phyloP scores from a whole-genome alignment of 176 grass and related monocot genomes.

The Ensete glaucum region DNA sequence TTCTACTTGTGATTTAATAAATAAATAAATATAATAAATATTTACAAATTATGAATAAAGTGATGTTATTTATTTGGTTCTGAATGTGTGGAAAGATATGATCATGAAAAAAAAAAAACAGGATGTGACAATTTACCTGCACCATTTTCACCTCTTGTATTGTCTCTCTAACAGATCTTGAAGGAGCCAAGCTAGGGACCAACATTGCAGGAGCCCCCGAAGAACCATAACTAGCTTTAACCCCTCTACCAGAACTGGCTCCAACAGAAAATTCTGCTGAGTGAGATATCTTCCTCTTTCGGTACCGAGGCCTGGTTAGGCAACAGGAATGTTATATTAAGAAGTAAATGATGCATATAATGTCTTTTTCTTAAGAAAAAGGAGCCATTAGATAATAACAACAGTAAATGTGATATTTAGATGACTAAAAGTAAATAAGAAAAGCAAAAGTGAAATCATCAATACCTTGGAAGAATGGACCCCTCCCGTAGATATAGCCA shows the following conservation, averaged over 20 bases:
- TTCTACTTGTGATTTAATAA: too few relatives aligned
- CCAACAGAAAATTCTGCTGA: slow-evolving; percentile 57
- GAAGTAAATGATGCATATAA: not conserved
- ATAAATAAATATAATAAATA: too few relatives aligned
- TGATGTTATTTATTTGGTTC: too few relatives aligned
- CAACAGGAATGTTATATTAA: not conserved
- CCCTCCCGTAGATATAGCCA: slow-evolving; percentile 94
- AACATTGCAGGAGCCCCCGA: slow-evolving; percentile 58
- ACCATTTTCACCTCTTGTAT: slow-evolving; percentile 98
- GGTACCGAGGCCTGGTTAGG: slow-evolving; percentile 51
- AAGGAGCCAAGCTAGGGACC: slow-evolving; percentile 74
- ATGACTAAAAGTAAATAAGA: not conserved
- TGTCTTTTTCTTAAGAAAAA: not conserved
- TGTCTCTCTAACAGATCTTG: slow-evolving; percentile 65
- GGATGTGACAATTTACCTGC: slow-evolving; percentile 33
- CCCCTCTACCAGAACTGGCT: slow-evolving; percentile 42
- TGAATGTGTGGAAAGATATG: too few relatives aligned
- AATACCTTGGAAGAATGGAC: slow-evolving; percentile 74
- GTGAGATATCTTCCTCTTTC: slow-evolving; percentile 50
- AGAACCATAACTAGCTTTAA: slow-evolving; percentile 28
- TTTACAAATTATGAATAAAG: too few relatives aligned
- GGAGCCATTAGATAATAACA: not conserved
- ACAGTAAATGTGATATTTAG: not conserved
- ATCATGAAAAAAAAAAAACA: too few relatives aligned
- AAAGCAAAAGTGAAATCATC: not conserved